These are phyloP conservation scores for Trametes pubescens DNA, from an alignment of 1,284 basidiomycete genomes.

Conservation along the genomic window DNA sequence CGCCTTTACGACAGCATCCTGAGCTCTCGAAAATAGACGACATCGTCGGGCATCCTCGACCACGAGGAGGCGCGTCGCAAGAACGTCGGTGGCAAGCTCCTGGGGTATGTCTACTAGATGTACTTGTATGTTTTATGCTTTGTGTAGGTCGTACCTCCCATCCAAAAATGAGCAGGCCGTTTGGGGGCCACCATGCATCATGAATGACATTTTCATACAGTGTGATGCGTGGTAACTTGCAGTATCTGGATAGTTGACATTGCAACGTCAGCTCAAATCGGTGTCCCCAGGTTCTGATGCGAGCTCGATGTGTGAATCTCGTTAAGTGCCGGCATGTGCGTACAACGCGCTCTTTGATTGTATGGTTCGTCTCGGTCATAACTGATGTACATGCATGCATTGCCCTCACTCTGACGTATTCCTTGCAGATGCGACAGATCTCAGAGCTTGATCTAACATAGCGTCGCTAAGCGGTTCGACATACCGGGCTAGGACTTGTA, in stretches of 20 bases:
- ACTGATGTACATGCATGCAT: no score
- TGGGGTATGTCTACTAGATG: conserved; percentile 84
- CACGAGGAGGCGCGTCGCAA: conserved; percentile 99
- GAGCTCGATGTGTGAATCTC: background rate
- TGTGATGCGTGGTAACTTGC: background rate
- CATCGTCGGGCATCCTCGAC: conserved; percentile 98
- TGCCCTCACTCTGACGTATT: no score
- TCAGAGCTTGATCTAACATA: no score
- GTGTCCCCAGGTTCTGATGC: no score
- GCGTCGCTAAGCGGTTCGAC: no score
- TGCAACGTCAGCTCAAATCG: no score
- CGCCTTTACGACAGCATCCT: conserved; percentile 8
- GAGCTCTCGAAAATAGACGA: conserved; percentile 68
- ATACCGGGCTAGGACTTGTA: no score
- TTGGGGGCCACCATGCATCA: conserved; percentile 26
- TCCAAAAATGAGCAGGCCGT: conserved; percentile 30
- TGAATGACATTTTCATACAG: background rate
- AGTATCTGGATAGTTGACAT: no score
- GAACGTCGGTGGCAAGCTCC: conserved; percentile 93
- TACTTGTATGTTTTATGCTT: conserved; percentile 29
- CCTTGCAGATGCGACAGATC: no score
- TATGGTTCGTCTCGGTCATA: background rate
- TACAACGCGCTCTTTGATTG: background rate
- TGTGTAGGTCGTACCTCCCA: conserved; percentile 29
- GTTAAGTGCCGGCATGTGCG: background rate